Evolutionary conservation across 2,329 filamentous ascomycete genomes (phyloP).

Genomic region (Penicillium sp.): DNA sequence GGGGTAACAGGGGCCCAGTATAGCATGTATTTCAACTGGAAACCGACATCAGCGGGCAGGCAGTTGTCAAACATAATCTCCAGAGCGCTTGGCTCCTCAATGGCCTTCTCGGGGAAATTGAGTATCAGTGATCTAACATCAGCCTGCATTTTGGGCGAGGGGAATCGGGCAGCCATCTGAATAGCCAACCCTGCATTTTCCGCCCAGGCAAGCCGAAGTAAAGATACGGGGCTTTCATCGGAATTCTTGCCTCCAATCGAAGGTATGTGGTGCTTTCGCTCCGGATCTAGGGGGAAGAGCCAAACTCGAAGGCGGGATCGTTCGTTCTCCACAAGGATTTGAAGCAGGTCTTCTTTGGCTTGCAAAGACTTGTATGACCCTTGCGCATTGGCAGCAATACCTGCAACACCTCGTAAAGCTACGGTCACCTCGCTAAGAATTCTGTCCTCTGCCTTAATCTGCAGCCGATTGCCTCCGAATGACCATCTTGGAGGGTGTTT

Average conservation of each 20-base stretch:
- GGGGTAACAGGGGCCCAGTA: slow-evolving; percentile 94
- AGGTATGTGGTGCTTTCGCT: slow-evolving; percentile 54
- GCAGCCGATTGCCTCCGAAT: slow-evolving; percentile 88
- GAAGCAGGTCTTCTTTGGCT: slow-evolving; percentile 79
- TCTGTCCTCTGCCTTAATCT: slow-evolving; percentile 88
- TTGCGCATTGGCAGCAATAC: slow-evolving; percentile 53
- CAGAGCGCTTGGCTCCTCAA: slow-evolving; percentile 78
- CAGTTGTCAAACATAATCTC: slow-evolving; percentile 75
- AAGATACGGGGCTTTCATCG: slow-evolving; percentile 56
- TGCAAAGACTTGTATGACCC: slow-evolving; percentile 66
- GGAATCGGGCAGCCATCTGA: slow-evolving; percentile 76
- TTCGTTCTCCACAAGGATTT: slow-evolving; percentile 79
- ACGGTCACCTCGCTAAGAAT: slow-evolving; percentile 72
- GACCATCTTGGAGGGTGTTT: slow-evolving; percentile 81
- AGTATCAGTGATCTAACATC: slow-evolving; percentile 80
- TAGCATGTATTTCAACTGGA: slow-evolving; percentile 87
- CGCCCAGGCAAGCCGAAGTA: slow-evolving; percentile 81
- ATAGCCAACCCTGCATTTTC: slow-evolving; percentile 86
- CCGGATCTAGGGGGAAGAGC: slow-evolving; percentile 75
- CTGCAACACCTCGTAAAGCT: slow-evolving; percentile 64
- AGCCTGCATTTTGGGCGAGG: slow-evolving; percentile 67
- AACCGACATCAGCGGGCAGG: slow-evolving; percentile 74
- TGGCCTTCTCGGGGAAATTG: slow-evolving; percentile 78
- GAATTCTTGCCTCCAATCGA: slow-evolving; percentile 45
- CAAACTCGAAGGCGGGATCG: slow-evolving; percentile 81